phyloP scores from a whole-genome alignment of 2,329 filamentous ascomycete genomes.

The Hypoxylon sp. region DNA sequence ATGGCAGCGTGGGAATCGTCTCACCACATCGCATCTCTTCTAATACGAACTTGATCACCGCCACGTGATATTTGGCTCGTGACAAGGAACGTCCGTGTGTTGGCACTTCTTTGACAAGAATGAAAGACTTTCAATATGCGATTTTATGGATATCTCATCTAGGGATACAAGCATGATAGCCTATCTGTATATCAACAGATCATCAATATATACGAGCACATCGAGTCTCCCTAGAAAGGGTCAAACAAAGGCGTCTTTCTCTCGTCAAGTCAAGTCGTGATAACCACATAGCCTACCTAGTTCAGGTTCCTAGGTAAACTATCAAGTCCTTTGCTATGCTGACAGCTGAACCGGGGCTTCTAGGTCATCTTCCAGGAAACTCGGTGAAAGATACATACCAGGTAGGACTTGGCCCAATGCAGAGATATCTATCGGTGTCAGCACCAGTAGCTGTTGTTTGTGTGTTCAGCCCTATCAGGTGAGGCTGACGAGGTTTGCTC shows the following conservation, averaged over 20 bases:
- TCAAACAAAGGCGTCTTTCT: no score
- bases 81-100: not conserved
- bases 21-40: not conserved
- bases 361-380: not conserved
- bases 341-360: not conserved
- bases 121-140: not conserved
- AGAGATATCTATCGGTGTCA: conserved; percentile 12
- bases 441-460: conserved; percentile 5
- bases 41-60: conserved; percentile 28
- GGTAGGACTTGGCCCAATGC: not conserved
- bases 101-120: conserved; percentile 5
- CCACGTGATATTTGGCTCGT: conserved; percentile 13
- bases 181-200: not conserved
- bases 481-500: conserved; percentile 5
- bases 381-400: conserved; percentile 9
- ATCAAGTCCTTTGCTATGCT: conserved; percentile 6
- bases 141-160: no score
- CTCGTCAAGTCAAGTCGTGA: not conserved
- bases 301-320: not conserved
- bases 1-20: no score
- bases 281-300: not conserved
- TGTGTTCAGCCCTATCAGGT: not conserved
- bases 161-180: conserved; percentile 7
- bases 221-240: no score
- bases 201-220: no score